Conservation (phyloP, 1,284 basidiomycete genomes). For the Cryptococcus jaspeensis region DNA sequence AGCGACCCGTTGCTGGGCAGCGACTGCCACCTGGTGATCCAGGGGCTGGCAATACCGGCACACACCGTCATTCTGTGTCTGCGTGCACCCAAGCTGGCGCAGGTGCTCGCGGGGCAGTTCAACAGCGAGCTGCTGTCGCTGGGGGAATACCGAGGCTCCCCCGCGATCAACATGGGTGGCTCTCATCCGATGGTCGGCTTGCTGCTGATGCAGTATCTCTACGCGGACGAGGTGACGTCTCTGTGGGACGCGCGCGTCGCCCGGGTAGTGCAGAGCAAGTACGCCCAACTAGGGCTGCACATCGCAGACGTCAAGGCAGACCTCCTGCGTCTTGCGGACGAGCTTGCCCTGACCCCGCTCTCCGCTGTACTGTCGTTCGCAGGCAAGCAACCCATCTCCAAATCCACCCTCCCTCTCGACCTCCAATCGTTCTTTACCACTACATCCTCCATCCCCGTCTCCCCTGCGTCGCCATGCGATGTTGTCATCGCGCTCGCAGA, state of each 20-base stretch:
- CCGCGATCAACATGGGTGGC: conserved; percentile 26
- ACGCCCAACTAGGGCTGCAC: conserved; percentile 53
- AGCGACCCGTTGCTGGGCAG: conserved; percentile 43
- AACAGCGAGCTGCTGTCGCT: conserved; percentile 13
- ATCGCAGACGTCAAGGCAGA: conserved; percentile 63
- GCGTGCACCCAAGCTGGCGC: conserved; percentile 30
- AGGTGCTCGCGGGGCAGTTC: conserved; percentile 21
- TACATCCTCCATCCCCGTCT: conserved; percentile 34
- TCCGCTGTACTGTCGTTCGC: conserved; percentile 38
- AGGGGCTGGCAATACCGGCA: conserved; percentile 42
- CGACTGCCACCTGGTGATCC: conserved; percentile 37
- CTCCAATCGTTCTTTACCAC: conserved; percentile 49
- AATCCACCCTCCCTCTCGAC: conserved; percentile 39
- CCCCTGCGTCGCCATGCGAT: conserved; percentile 55
- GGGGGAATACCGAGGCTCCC: conserved; percentile 5
- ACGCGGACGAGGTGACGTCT: conserved; percentile 77
- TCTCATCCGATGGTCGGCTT: conserved; percentile 61
- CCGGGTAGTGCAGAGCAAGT: conserved; percentile 54
- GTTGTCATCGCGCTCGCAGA: conserved; percentile 75
- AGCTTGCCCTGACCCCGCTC: conserved; percentile 54
- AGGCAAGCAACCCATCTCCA: conserved; percentile 38
- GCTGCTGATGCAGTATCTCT: conserved; percentile 80
- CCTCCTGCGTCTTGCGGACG: conserved; percentile 59
- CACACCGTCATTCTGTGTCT: conserved; percentile 41
- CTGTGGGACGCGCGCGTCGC: conserved; percentile 81